A percentile compares a stretch with the other conserved stretches of the same genome.
Evolutionary conservation across 2,329 filamentous ascomycete genomes (phyloP).

Genomic region (Cladosporium sp.): DNA sequence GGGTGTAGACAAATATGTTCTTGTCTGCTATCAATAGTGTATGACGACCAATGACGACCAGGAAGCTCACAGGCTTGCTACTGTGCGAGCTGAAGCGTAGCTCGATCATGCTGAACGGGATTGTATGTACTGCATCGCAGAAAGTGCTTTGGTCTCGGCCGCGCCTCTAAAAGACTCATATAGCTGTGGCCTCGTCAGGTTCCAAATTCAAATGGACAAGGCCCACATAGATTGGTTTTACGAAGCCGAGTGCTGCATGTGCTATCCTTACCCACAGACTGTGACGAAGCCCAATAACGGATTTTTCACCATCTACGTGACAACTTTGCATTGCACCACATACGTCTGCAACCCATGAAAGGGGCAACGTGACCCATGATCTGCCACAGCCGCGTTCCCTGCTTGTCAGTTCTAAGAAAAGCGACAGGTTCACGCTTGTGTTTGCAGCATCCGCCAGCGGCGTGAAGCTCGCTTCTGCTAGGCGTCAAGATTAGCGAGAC

Average conservation of each 20-base stretch:
- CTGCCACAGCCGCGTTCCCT: neutral
- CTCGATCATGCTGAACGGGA: neutral
- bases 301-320: neutral
- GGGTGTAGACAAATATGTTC: neutral
- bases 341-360: neutral
- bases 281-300: neutral
- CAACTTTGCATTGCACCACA: neutral
- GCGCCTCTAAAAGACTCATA: neutral
- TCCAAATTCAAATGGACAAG: neutral
- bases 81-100: neutral
- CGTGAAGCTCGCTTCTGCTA: neutral
- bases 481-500: conserved; percentile 18
- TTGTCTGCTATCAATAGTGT: neutral
- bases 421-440: neutral
- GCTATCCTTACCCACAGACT: neutral
- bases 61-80: neutral
- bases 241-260: neutral
- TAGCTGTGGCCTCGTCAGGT: neutral
- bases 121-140: neutral
- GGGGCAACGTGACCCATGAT: neutral
- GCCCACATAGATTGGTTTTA: neutral
- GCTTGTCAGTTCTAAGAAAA: conserved; percentile 5
- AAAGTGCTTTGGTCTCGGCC: neutral
- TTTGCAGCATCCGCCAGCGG: neutral
- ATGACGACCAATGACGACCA: neutral